These are phyloP conservation scores for Malassezia slooffiae DNA, from an alignment of 1,284 basidiomycete species.

Conservation along the genomic window DNA sequence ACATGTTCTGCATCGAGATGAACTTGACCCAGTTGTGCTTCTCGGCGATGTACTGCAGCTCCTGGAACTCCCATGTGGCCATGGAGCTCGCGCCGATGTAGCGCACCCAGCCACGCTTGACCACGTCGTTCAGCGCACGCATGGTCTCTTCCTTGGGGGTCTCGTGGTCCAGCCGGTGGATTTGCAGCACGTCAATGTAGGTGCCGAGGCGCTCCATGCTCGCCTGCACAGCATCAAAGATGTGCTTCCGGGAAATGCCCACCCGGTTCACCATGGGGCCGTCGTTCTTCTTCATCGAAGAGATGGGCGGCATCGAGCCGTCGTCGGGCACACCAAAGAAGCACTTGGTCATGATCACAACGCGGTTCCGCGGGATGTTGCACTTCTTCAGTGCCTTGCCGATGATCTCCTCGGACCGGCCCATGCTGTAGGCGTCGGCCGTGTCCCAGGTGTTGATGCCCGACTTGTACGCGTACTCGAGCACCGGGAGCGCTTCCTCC, in stretches of 20 bases:
- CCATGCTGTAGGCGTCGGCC: slow-evolving; percentile 60
- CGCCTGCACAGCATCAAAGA: slow-evolving; percentile 65
- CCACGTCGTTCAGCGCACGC: slow-evolving; percentile 53
- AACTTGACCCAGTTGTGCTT: slow-evolving; percentile 30
- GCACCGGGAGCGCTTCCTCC: slow-evolving; percentile 47
- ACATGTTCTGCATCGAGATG: slow-evolving; percentile 59
- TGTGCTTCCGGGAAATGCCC: slow-evolving; percentile 64
- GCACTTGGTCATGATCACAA: slow-evolving; percentile 61
- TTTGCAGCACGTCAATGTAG: slow-evolving; percentile 52
- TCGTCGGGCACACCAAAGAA: slow-evolving; percentile 50
- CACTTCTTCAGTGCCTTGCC: slow-evolving; percentile 67
- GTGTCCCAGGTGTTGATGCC: slow-evolving; percentile 63
- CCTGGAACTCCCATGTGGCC: slow-evolving; percentile 15
- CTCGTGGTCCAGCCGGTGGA: slow-evolving; percentile 54
- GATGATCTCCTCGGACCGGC: slow-evolving; percentile 62
- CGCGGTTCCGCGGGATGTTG: slow-evolving; percentile 59
- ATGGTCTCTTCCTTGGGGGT: slow-evolving; percentile 58
- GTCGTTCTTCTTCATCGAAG: slow-evolving; percentile 13
- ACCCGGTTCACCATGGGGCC: slow-evolving; percentile 50
- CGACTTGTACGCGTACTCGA: slow-evolving; percentile 17
- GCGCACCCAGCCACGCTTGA: slow-evolving; percentile 46
- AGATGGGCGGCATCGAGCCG: too few species aligned
- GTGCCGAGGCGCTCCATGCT: slow-evolving; percentile 61
- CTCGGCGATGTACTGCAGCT: slow-evolving; percentile 13
- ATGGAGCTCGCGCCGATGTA: slow-evolving; percentile 16